Evolutionary conservation across 768 basidiomycete species (phyloP), one percentile per base, ranked within the genome.

Genomic region (Russula sp.): DNA sequence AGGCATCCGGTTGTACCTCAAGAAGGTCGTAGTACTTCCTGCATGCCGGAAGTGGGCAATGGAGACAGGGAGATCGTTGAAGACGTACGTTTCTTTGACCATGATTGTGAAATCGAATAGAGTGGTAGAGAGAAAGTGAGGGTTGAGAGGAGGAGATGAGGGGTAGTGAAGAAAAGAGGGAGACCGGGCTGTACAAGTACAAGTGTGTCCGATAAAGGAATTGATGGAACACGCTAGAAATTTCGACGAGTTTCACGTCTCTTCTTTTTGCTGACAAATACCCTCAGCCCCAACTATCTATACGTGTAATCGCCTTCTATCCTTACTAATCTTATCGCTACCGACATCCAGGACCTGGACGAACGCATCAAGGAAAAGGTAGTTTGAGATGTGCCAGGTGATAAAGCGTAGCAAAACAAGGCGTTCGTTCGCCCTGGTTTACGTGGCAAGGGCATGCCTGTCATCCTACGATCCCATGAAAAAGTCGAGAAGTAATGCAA

Each of bases 21-120:
- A 98, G 85, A 64, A 97, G 83, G 76, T 97, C 94, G 77, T 98
- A 93, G 74, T 82, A 92, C 84, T 93, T 89, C 70, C 91, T 93
- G 74, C 31, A 52, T 20, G 37, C 49, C 2, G 22, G 11, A 27
- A 56, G 57, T 66, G 58, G 61, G 59, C 20, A 63, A 47, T 45
- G 59, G 18, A 13, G 47, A 22, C 11, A 27, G 47, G 16, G 1
- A 14, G 22, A 13, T 58, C 20, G 27, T 31, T 45, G 52, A 64
- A 52, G 22, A 76, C 79, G 18, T 70, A 87, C 86, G 80, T 84
- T 82, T 88, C 87, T 76, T 78, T 83, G 68, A 88, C 87, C 87
- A 88, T 88, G 68, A 66, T 73, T 64, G 49, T 47, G 55, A 27
- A 53, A 31, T 55, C 52, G 70, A 49, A 42, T 44, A 51, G 49